Evolutionary conservation across 768 basidiomycete species (phyloP).

Genomic region (Mycena rebaudengoi): DNA sequence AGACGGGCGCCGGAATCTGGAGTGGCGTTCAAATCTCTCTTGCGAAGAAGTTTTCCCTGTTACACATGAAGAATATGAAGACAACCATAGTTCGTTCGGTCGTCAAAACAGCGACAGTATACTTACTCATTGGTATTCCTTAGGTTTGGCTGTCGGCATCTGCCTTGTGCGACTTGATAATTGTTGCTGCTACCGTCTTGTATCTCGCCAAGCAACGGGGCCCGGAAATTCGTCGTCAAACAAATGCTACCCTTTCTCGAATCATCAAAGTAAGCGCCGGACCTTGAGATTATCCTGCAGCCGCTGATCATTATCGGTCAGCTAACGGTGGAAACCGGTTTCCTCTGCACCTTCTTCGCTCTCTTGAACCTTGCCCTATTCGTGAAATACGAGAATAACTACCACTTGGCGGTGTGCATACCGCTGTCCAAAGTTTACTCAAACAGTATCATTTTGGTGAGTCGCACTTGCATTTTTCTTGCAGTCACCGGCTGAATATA

Average conservation of each 20-base stretch:
- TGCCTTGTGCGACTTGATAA: constrained; percentile 9
- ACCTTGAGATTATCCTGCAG: no score
- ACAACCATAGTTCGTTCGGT: neutral
- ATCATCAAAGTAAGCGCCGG: neutral
- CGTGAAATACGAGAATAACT: constrained; percentile 3
- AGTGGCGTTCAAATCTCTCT: neutral
- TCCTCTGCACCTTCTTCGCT: constrained; percentile 21
- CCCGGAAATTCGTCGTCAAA: neutral
- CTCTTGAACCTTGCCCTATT: constrained; percentile 25
- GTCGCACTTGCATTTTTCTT: no score
- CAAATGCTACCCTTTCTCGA: neutral
- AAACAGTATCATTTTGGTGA: constrained; percentile 9
- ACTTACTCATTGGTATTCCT: neutral
- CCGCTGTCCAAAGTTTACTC: constrained; percentile 16
- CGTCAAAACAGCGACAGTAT: no score
- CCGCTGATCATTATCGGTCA: neutral
- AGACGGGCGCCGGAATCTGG: constrained; percentile 4
- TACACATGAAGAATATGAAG: neutral
- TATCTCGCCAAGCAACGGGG: neutral
- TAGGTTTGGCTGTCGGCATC: constrained; percentile 14
- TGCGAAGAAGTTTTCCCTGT: neutral
- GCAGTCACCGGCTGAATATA: neutral
- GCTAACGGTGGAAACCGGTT: constrained; percentile 23
- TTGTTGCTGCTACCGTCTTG: neutral
- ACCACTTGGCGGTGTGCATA: constrained; percentile 13